Evolutionary conservation across 192 early-diverging fungal genomes (phyloP), one percentile per base, ranked within the genome.

Genomic region (Entomortierella lignicola): DNA sequence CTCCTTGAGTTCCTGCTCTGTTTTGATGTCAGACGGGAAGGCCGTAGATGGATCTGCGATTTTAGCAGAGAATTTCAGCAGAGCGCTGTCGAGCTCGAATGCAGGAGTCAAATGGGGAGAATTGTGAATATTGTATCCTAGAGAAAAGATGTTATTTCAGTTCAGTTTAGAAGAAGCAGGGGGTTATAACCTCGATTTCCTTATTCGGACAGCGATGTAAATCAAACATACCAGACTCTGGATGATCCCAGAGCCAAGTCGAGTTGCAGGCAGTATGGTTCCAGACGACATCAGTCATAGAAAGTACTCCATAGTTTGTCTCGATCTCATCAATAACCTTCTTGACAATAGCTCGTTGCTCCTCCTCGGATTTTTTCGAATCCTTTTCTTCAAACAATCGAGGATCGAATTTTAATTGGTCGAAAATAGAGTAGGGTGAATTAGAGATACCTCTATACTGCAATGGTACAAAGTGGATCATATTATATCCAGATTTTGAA

Each of bases 391-490:
- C 90, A 83, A 98, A 99, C 43, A 99, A 82, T 62, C 96, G 94
- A 59, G 93, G 90, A 4, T 92, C 92, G 30, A 98, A 86, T n/a
- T 92, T 86, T 20, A 99, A 88, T 82, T 99, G 98, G 84, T 98
- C 94, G 71, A 86, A 94, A 56, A 99, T 96, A 55, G 95, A 94
- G 86, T 97, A 99, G n/a, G 98, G 98, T 10, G 96, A 98, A 81
- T 99, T 95, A 0, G 96, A 98, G 8, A 73, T 80, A 32, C 98
- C 98, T 47, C 98, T 88, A 71, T 89, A 85, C 80, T 97, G 95
- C 68, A 98, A 80, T 1, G 98, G 98, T 1, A 97, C 95, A 85
- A 98, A 99, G 69, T 99, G 98, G 20, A 98, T 87, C 96, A 98
- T 97, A 75, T 99, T 99, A 87, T 99, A 99, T 11, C 96, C 95